Evolutionary conservation across 2,329 filamentous ascomycete species (phyloP).

Genomic region (Microdochium trichocladiopsis): DNA sequence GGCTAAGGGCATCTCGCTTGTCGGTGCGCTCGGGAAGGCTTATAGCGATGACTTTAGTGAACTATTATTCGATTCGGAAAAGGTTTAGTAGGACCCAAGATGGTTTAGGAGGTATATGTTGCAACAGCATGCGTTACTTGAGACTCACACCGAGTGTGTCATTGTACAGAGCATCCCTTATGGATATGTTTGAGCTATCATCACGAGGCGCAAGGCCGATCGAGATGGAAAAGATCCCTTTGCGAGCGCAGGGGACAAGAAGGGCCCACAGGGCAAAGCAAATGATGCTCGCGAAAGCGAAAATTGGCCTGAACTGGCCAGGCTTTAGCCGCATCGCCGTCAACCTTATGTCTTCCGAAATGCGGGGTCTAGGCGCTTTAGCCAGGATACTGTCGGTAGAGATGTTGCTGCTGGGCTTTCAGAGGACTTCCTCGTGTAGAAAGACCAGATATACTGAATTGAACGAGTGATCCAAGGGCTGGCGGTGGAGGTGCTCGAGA

Average conservation of each 20-base stretch:
- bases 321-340: not conserved
- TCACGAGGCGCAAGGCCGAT: not conserved
- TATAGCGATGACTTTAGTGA: too few species aligned
- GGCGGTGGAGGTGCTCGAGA: not conserved
- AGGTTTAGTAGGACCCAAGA: not conserved
- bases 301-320: not conserved
- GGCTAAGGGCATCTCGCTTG: conserved; percentile 37
- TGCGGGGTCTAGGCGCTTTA: too few species aligned
- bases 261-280: not conserved
- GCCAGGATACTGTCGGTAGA: too few species aligned
- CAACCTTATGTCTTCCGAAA: not conserved
- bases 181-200: not conserved
- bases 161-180: not conserved
- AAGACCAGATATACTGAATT: not conserved
- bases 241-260: not conserved
- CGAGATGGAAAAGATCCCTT: not conserved
- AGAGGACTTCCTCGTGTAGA: not conserved
- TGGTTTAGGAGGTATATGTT: not conserved
- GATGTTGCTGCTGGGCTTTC: too few species aligned
- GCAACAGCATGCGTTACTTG: not conserved
- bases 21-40: conserved; percentile 39
- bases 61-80: conserved; percentile 3
- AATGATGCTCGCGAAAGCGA: not conserved
- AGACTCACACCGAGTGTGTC: not conserved
- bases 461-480: not conserved